phyloP scores from a whole-genome alignment of 768 basidiomycete species.

The Tephrocybe rancida region DNA sequence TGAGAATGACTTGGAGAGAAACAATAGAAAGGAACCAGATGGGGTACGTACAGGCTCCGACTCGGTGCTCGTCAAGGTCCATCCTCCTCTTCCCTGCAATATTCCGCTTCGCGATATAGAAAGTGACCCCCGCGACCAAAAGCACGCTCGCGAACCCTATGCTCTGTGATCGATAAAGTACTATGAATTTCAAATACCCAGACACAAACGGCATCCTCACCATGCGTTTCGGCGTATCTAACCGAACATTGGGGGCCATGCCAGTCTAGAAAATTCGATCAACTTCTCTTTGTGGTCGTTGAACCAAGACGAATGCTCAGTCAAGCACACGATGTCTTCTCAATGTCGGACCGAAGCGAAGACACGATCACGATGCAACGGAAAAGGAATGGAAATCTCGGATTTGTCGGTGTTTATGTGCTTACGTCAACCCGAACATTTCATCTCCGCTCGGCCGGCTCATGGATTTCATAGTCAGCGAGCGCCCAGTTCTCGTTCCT shows the following conservation, averaged over 20 bases:
- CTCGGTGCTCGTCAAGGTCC: constrained; percentile 32
- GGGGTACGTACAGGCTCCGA: too few relatives aligned
- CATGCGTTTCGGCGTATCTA: constrained; percentile 23
- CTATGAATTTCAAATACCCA: constrained; percentile 2
- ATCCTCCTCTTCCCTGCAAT: constrained; percentile 33
- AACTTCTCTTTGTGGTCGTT: background rate
- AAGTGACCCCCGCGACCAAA: constrained; percentile 28
- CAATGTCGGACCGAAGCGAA: background rate
- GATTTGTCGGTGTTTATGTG: constrained; percentile 12
- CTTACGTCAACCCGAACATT: background rate
- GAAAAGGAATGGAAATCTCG: background rate
- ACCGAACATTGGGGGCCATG: constrained; percentile 14
- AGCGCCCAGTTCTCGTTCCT: background rate
- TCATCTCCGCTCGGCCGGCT: background rate
- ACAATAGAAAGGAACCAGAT: background rate
- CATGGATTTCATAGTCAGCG: background rate
- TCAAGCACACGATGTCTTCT: background rate
- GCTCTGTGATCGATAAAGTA: constrained; percentile 19
- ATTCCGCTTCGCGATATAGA: constrained; percentile 34
- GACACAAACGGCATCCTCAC: constrained; percentile 5
- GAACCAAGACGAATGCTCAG: background rate
- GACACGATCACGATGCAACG: background rate
- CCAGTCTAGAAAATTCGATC: background rate
- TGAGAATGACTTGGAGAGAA: background rate
- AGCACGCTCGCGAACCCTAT: constrained; percentile 32